Evolutionary conservation across 2,329 filamentous ascomycete species (phyloP), one percentile per base, ranked within the genome.

Genomic region (Parastagonospora nodorum): DNA sequence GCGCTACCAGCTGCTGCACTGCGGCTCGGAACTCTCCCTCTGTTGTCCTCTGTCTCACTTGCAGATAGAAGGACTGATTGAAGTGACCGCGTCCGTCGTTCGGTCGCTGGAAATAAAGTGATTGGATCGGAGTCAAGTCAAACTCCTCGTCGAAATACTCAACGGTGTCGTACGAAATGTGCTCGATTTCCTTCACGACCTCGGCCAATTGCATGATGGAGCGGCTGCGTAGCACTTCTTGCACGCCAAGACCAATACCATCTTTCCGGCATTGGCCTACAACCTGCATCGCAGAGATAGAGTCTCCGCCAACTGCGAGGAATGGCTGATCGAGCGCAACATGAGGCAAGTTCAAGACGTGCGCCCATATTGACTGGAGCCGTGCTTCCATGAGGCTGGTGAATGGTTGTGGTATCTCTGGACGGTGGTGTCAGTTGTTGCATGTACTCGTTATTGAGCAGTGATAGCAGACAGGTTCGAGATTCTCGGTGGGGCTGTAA

Each of bases 281-380:
- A 33, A 78, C 78, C 41, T 78, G 78, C 75, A 81, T 80, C 0
- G 79, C 78, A 35, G 78, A 78, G 47, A 80, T 80, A 0, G 77
- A 80, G 48, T 81, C 78, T 44, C 78, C 78, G 30, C 78, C 78
- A 2, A 80, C 57, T 9, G 70, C 75, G 4, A 80, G 56, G 53
- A 80, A 81, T 1, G 69, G 53, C 9, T 64, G 61, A 33, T 69
- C 62, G 11, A 69, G 51, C 6, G 61, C 32, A 31, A 72, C 60
- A 50, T 67, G 59, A 1, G 64, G 56, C 15, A 71, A 45, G 42
- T 71, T 71, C 29, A 72, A 42, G 10, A 71, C 67, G 45, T 66
- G 64, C 16, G 68, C 61, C 66, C 66, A 69, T 24, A 69, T 53
- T 8, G 60, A 60, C 37, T 67, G 59, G 28, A 72, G 47, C 27